Evolutionary conservation across 805 yeast species (phyloP), one percentile per base, ranked within the genome.

Genomic region (Ogataea chonburiensis): DNA sequence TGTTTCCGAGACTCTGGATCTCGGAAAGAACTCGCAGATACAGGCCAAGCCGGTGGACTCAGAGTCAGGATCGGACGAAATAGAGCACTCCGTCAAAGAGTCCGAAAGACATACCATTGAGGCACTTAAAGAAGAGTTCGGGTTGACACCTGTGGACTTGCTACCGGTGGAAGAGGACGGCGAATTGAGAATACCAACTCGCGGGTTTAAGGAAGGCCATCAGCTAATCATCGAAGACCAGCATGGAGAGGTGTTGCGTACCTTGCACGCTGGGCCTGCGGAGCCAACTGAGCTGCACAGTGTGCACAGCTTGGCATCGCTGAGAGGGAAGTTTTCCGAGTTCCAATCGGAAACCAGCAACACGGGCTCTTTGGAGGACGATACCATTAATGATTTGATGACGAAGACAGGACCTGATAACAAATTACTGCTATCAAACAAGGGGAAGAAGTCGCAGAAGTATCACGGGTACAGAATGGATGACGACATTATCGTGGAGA

Each of bases 401-500:
- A 41, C 38, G 24, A 37, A 42, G 21, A 33, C 53, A 8, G 32
- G 28, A 10, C 40, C 47, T 2, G 28, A 28, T 5, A 38, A 42
- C 20, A 49, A 47, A 27, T 7, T 47, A 4, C 21, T 34, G 14
- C 25, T 51, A 18, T 47, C 45, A 12, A 21, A 17, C 12, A 33
- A 24, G 9, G 21, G 18, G 9, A 40, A 37, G 8, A 25, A 31
- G 17, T 42, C 60, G 5, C 47, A 45, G 23, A 48, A 65, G 63
- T 55, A 79, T 65, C 49, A 66, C 60, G 98, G 96, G 1, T 91
- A 80, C 60, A 84, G 82, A 59, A 69, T 86, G 25, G 93, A 81
- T 54, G 79, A 86, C 51, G 69, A 79, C 41, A 74, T 93, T 37
- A 71, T 87, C 40, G 81, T 93, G 39, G 98, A 91, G 60, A 85